Conservation (phyloP, 2,329 filamentous ascomycete species). For the Colletotrichum sojae region DNA sequence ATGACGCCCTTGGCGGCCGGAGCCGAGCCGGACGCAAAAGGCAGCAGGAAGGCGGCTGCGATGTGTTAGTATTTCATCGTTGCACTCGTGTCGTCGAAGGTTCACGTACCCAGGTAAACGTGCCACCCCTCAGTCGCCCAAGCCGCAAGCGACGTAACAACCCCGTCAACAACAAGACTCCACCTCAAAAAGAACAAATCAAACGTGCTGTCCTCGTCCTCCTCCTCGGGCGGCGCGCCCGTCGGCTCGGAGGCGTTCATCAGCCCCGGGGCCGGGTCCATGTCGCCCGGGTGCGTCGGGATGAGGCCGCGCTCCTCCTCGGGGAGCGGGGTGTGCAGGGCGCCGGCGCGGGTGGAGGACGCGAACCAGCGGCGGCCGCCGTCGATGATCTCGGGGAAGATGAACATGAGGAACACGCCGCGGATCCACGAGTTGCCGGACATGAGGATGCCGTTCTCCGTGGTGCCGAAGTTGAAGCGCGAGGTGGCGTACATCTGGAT, state of each 20-base stretch:
- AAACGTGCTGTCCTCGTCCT: constrained; percentile 69
- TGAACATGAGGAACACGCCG: constrained; percentile 67
- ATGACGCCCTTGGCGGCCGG: constrained; percentile 82
- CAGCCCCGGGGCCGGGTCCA: constrained; percentile 57
- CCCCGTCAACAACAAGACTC: constrained; percentile 75
- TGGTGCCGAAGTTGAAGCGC: constrained; percentile 68
- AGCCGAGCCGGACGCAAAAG: constrained; percentile 78
- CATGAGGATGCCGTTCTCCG: constrained; percentile 70
- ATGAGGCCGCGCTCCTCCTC: constrained; percentile 44
- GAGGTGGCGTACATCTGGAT: constrained; percentile 73
- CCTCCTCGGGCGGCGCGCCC: constrained; percentile 47
- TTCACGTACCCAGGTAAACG: constrained; percentile 70
- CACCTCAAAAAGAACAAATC: constrained; percentile 78
- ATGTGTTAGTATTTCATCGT: neutral
- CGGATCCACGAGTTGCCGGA: constrained; percentile 68
- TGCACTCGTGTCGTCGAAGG: neutral
- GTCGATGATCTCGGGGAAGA: constrained; percentile 68
- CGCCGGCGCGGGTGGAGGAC: constrained; percentile 30
- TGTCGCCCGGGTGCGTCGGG: constrained; percentile 55
- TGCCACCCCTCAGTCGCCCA: constrained; percentile 77
- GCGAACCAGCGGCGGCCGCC: constrained; percentile 57
- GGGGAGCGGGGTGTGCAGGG: constrained; percentile 26
- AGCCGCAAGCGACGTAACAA: constrained; percentile 73
- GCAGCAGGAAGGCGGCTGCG: constrained; percentile 73
- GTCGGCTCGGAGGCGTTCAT: constrained; percentile 62